Conservation (phyloP, 2,329 filamentous ascomycete species). For the Paracoccidioides brasiliensis region DNA sequence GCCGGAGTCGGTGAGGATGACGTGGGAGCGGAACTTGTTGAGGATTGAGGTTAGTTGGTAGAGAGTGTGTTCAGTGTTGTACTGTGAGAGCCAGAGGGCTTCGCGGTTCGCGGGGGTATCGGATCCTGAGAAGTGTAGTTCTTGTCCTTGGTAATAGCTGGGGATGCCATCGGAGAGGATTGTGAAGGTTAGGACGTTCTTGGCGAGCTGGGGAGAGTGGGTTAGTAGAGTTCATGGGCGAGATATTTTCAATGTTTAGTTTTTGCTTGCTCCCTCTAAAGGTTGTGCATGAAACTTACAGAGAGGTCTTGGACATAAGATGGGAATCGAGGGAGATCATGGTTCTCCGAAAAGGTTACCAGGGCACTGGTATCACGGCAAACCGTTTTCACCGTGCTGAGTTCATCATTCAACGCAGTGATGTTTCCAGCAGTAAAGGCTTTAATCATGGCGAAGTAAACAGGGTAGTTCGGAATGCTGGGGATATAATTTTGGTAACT, state of each 20-base stretch:
- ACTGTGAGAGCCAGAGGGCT: slow-evolving; percentile 44
- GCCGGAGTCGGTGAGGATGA: slow-evolving; percentile 23
- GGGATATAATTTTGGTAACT: slow-evolving; percentile 31
- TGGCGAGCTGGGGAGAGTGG: slow-evolving; percentile 30
- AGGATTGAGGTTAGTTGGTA: slow-evolving; percentile 38
- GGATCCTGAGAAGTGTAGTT: slow-evolving; percentile 46
- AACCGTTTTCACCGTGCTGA: slow-evolving; percentile 16
- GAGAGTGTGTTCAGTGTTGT: slow-evolving; percentile 34
- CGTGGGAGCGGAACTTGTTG: slow-evolving; percentile 39
- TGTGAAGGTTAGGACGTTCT: slow-evolving; percentile 50
- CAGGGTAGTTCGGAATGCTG: slow-evolving; percentile 37
- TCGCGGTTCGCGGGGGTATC: slow-evolving; percentile 41
- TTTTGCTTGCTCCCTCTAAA: too few relatives aligned
- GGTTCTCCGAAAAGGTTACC: slow-evolving; percentile 46
- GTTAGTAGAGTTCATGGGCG: neutral
- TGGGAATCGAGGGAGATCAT: slow-evolving; percentile 44
- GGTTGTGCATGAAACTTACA: neutral
- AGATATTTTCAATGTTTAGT: too few relatives aligned
- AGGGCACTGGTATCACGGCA: slow-evolving; percentile 35
- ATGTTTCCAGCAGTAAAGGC: slow-evolving; percentile 1
- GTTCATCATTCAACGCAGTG: neutral
- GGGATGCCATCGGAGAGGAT: slow-evolving; percentile 49
- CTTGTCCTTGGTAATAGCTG: slow-evolving; percentile 53
- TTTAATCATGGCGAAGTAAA: slow-evolving; percentile 12
- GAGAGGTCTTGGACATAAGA: slow-evolving; percentile 40